Conservation (phyloP, 2,329 filamentous ascomycete species). For the Phaeoacremonium minimum region DNA sequence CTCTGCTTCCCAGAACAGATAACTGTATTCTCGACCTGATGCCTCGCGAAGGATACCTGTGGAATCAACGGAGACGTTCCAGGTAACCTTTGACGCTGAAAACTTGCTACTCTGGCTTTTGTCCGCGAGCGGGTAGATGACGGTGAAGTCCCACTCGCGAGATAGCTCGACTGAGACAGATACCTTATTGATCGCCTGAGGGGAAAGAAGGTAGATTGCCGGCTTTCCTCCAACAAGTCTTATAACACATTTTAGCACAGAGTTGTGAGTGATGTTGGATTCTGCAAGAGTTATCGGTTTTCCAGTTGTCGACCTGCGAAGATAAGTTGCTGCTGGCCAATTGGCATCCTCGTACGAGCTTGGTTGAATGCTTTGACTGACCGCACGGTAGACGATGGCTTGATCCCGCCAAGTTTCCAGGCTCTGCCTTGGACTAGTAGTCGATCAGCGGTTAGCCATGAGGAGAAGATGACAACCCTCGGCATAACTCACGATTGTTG, state of each 20-base stretch:
- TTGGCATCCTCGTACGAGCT: too few species aligned
- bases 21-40: background rate
- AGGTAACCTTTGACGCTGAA: background rate
- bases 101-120: background rate
- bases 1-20: constrained; percentile 6
- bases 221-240: background rate
- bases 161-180: background rate
- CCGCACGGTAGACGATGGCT: too few species aligned
- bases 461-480: too few species aligned
- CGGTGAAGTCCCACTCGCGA: background rate
- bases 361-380: too few species aligned
- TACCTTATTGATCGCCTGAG: background rate
- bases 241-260: too few species aligned
- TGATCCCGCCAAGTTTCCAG: too few species aligned
- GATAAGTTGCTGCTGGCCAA: too few species aligned
- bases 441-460: too few species aligned
- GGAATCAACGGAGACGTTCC: background rate
- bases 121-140: background rate
- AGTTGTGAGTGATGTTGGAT: too few species aligned
- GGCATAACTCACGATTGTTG: too few species aligned
- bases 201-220: background rate
- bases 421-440: too few species aligned
- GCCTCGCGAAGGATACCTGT: background rate
- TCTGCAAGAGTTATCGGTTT: background rate
- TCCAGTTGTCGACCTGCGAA: too few species aligned